phyloP scores from a whole-genome alignment of 129 eudicot species.

The Chrysanthemum seticuspe region DNA sequence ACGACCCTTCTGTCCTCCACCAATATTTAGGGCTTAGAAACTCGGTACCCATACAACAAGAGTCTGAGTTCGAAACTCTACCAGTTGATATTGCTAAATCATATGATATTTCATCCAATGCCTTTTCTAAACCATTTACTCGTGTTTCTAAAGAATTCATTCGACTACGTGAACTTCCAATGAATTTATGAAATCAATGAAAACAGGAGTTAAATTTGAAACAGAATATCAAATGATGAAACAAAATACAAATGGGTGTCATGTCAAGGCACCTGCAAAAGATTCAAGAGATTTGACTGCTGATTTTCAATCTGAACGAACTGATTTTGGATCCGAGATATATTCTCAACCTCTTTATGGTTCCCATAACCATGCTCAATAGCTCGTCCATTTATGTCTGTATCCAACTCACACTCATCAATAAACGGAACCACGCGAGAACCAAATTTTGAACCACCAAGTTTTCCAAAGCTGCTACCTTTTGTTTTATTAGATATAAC shows the following conservation, averaged over 20 bases:
- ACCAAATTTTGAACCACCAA: slow-evolving; percentile 27
- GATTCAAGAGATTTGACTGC: slow-evolving; percentile 76
- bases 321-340: slow-evolving; percentile 63
- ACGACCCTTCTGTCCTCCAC: slow-evolving; percentile 72
- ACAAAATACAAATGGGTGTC: not conserved
- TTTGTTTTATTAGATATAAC: slow-evolving; percentile 26
- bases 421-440: slow-evolving; percentile 72
- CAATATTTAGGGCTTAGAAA: slow-evolving; percentile 89
- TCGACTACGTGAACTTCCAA: slow-evolving; percentile 85
- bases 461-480: too few relatives aligned
- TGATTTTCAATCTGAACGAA: slow-evolving; percentile 89
- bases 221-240: not conserved
- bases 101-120: slow-evolving; percentile 75
- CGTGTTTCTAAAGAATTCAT: slow-evolving; percentile 86
- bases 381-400: slow-evolving; percentile 23
- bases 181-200: slow-evolving; percentile 51
- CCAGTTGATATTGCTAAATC: slow-evolving; percentile 67
- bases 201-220: not conserved
- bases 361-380: slow-evolving; percentile 41
- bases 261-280: slow-evolving; percentile 59
- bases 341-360: slow-evolving; percentile 62
- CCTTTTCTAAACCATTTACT: slow-evolving; percentile 83
- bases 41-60: slow-evolving; percentile 79
- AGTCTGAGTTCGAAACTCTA: slow-evolving; percentile 43
- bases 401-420: slow-evolving; percentile 35